These are phyloP conservation scores for Neoboletus magnificus DNA, from an alignment of 768 basidiomycete genomes.

Conservation along the genomic window DNA sequence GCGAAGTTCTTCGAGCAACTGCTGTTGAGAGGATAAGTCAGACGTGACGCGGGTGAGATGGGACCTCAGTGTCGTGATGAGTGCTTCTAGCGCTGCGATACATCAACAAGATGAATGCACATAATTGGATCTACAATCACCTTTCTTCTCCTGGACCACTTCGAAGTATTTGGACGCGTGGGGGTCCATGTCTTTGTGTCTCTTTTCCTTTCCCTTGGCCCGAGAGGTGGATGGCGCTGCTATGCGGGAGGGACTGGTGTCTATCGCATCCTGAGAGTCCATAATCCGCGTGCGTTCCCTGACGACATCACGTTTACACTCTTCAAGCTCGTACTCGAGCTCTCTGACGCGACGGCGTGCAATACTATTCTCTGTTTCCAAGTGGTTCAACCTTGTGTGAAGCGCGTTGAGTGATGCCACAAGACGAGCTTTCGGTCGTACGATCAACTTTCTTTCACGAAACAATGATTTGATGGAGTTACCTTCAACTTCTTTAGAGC, in stretches of 20 bases:
- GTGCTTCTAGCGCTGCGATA: conserved; percentile 68
- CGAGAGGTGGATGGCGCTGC: conserved; percentile 21
- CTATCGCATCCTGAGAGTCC: conserved; percentile 46
- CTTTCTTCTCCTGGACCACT: conserved; percentile 87
- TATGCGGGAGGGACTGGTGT: conserved; percentile 16
- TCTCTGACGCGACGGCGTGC: conserved; percentile 82
- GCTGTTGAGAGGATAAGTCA: conserved; percentile 76
- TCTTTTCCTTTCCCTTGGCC: conserved; percentile 28
- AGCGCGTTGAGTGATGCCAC: conserved; percentile 58
- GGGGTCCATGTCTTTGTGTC: conserved; percentile 35
- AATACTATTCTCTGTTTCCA: conserved; percentile 80
- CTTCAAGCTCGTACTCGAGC: conserved; percentile 82
- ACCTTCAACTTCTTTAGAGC: conserved; percentile 67
- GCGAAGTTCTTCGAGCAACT: conserved; percentile 63
- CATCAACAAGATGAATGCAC: conserved; percentile 6
- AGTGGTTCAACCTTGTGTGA: conserved; percentile 63
- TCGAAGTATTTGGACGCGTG: conserved; percentile 59
- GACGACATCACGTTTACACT: conserved; percentile 74
- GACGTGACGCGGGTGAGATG: conserved; percentile 76
- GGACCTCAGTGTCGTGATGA: conserved; percentile 67
- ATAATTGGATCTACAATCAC: conserved; percentile 39
- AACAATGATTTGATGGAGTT: conserved; percentile 8
- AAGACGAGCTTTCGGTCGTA: conserved; percentile 48
- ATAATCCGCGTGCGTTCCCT: conserved; percentile 63
- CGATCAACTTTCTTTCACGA: background rate